Evolutionary conservation across 2,329 filamentous ascomycete genomes (phyloP).

Genomic region (Diaporthe caulivora): DNA sequence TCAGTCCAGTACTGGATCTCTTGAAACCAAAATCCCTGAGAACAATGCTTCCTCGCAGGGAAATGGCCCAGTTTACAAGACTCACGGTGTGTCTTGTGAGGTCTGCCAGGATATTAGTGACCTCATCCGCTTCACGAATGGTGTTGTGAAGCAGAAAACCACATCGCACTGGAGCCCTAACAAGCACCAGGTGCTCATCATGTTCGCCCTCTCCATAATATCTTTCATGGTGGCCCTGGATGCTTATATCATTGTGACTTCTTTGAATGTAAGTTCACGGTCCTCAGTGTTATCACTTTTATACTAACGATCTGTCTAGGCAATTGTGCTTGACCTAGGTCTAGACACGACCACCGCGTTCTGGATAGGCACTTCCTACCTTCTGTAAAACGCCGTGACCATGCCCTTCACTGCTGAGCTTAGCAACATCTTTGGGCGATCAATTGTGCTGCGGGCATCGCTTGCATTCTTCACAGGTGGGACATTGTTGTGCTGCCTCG

Average conservation of each 20-base stretch:
- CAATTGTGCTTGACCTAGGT: constrained; percentile 51
- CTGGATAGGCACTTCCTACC: constrained; percentile 51
- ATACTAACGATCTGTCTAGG: constrained; percentile 38
- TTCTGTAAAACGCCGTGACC: constrained; percentile 45
- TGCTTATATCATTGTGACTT: constrained; percentile 56
- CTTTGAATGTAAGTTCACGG: constrained; percentile 51
- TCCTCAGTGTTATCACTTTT: background rate
- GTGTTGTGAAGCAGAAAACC: constrained; percentile 1
- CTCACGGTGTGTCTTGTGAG: no score
- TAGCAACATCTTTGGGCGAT: background rate
- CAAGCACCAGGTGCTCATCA: constrained; percentile 51
- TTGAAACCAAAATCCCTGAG: no score
- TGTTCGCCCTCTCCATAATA: constrained; percentile 52
- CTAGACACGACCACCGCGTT: constrained; percentile 54
- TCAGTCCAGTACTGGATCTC: no score
- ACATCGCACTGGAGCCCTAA: constrained; percentile 47
- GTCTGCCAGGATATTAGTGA: background rate
- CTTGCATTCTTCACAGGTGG: constrained; percentile 7
- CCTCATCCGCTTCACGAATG: constrained; percentile 9
- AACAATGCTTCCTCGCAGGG: no score
- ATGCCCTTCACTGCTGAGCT: constrained; percentile 1
- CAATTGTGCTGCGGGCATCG: background rate
- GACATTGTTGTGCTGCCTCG: background rate
- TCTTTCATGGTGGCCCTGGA: constrained; percentile 60
- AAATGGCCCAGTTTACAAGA: no score